Evolutionary conservation across 331 rosid genomes (phyloP), one percentile per base, ranked within the genome.

Genomic region (Cucumis variabilis): DNA sequence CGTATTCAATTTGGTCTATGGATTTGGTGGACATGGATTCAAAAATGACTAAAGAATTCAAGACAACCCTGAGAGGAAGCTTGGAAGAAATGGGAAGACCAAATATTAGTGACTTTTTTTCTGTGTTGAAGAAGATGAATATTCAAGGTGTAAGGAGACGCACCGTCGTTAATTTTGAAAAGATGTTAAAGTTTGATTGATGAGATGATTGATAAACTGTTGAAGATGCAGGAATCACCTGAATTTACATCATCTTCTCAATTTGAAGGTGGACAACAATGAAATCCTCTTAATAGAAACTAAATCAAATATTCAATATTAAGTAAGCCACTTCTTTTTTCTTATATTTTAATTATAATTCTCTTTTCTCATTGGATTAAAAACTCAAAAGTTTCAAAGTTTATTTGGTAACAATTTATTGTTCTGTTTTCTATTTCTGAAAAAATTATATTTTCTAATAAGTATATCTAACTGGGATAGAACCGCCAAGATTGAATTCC

Each of bases 71-170:
- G 69, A 33, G 87, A 1, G 88, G 63, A 17, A 85, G 90, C 12
- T 69, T 92, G 95, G 77, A 88, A 55, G 93, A 91, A 76, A 80
- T 85, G 28, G 95, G 96, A 46, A 92, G 66, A 11, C 88, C 95
- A 1, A 95, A 95, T 67, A 9, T 93, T 62, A 88, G 86, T 0
- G 94, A 90, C 71, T 88, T 27, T 76, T 92, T 92, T 28, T 87
- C 91, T 13, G 3, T 87, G 44, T 85, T 92, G 23, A 90, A 30
- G 88, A 30, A 70, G 76, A 7, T 94, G 44, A 96, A 94, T 15
- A 92, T 91, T 7, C 86, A 86, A 16, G 98, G 97, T 0, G 71
- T 90, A 6, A 92, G 92, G 69, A 84, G 82, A 33, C 72, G 92
- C 0, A 51, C 83, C 88, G 11, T 28, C 19, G 13, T 60, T 48